Conservation (phyloP, 305 asterid species). For the Rubia peregrina region DNA sequence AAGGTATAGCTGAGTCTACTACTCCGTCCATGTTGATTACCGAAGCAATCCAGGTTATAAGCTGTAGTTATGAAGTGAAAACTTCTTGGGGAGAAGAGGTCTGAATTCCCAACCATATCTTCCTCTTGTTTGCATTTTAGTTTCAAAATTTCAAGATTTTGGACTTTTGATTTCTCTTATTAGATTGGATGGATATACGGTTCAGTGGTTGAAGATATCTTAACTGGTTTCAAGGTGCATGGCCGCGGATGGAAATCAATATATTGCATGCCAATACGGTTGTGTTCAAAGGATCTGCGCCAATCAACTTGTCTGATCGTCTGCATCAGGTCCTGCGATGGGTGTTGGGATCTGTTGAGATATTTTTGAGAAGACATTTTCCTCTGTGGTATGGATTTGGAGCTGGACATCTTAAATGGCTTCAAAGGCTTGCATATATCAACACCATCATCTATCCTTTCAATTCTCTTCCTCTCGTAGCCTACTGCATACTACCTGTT, state of each 20-base stretch:
- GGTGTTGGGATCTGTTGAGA: constrained; percentile 97
- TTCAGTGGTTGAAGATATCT: constrained; percentile 89
- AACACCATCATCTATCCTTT: constrained; percentile 94
- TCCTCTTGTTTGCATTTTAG: background rate
- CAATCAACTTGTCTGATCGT: constrained; percentile 97
- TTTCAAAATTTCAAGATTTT: background rate
- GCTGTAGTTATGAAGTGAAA: constrained; percentile 96
- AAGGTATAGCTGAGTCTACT: constrained; percentile 74
- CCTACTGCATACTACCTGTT: constrained; percentile 76
- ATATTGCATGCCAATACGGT: constrained; percentile 93
- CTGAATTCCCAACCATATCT: constrained; percentile 13
- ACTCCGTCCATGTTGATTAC: constrained; percentile 72
- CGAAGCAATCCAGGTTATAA: constrained; percentile 94
- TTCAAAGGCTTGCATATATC: constrained; percentile 84
- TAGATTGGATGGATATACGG: constrained; percentile 99
- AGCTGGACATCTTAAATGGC: constrained; percentile 83
- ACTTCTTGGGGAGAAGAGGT: constrained; percentile 99
- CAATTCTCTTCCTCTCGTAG: constrained; percentile 92
- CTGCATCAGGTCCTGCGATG: constrained; percentile 93
- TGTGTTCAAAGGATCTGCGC: constrained; percentile 93
- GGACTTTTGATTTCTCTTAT: constrained; percentile 17
- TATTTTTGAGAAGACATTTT: constrained; percentile 87
- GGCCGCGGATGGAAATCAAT: constrained; percentile 99
- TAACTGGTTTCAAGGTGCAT: constrained; percentile 98
- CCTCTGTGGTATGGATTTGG: constrained; percentile 97